These are phyloP conservation scores for Anastatica hierochuntica DNA, from an alignment of 345 rosid species.

Conservation along the genomic window DNA sequence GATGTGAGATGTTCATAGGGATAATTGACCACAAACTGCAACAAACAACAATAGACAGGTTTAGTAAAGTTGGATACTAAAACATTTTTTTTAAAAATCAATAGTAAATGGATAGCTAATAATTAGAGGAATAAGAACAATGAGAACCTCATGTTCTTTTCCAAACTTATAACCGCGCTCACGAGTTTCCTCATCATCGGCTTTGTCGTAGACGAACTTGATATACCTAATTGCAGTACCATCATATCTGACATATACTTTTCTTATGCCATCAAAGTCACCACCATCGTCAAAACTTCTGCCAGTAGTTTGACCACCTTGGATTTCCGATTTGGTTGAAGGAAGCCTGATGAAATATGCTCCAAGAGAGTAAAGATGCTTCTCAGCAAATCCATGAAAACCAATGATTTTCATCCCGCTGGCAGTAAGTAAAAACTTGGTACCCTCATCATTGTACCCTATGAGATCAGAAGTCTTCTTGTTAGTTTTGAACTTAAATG, in stretches of 20 bases:
- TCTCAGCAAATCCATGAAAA: constrained; percentile 21
- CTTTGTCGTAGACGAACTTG: neutral
- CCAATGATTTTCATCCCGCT: neutral
- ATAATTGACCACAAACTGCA: too few species aligned
- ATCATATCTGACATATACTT: neutral
- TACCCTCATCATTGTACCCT: neutral
- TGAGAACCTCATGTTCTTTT: too few species aligned
- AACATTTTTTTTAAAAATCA: too few species aligned
- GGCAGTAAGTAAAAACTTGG: constrained; percentile 1
- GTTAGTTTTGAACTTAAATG: constrained; percentile 15
- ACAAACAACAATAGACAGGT: too few species aligned
- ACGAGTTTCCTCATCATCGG: too few species aligned
- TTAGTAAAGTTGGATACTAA: too few species aligned
- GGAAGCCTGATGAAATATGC: constrained; percentile 12
- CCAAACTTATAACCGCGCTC: too few species aligned
- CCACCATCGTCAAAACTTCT: constrained; percentile 9
- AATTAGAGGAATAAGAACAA: too few species aligned
- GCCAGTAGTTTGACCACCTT: constrained; percentile 3
- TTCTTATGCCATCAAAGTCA: constrained; percentile 11
- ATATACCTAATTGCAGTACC: neutral
- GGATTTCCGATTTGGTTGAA: neutral
- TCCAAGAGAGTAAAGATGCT: constrained; percentile 16
- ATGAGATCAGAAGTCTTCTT: constrained; percentile 1
- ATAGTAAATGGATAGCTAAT: too few species aligned
- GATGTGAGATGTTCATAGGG: too few species aligned